Evolutionary conservation across 768 basidiomycete genomes (phyloP), one percentile per base, ranked within the genome.

Genomic region (Mycena vulgaris): DNA sequence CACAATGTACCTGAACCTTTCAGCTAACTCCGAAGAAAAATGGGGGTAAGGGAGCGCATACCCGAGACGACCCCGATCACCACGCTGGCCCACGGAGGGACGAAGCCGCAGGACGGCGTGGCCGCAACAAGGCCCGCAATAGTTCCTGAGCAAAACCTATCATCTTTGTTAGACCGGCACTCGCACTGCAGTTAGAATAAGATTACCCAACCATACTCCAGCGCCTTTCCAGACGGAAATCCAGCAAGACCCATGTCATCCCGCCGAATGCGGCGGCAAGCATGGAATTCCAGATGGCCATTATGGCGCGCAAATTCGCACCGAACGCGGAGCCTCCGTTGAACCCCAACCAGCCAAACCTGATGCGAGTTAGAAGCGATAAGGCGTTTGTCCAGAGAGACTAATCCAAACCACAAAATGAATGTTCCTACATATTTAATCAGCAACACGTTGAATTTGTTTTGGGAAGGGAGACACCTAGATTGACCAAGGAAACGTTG

Each of bases 271-370:
- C 92, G 40, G 94, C 93, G 23, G 91, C 89, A 17, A 96, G 82
- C 92, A 95, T 96, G 45, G 94, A 93, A 80, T 96, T 96, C 90
- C 95, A 93, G 63, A 93, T 88, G 21, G 95, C 95, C 78, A 92
- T 89, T 66, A 95, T 86, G 3, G 95, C 95, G 57, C 95, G 91
- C 45, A 97, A 84, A 81, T 96, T 96, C 39, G 95, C 94, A 31
- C 93, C 93, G 74, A 95, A 94, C 3, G 95, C 93, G 65, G 92
- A 93, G 28, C 95, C 95, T 55, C 93, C 95, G 81, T 96, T 97
- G 86, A 96, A 95, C n/a, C 93, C 94, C 65, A 92, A 81, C 90
- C 91, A 95, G 21, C 69, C 69, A 33, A 69, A 45, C 39, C 39
- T 35, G 7, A 8, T 16, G 17, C 9, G 14, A 39, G 7, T 39